These are phyloP conservation scores for Populus euphratica DNA, from an alignment of 345 rosid genomes.

Conservation along the genomic window DNA sequence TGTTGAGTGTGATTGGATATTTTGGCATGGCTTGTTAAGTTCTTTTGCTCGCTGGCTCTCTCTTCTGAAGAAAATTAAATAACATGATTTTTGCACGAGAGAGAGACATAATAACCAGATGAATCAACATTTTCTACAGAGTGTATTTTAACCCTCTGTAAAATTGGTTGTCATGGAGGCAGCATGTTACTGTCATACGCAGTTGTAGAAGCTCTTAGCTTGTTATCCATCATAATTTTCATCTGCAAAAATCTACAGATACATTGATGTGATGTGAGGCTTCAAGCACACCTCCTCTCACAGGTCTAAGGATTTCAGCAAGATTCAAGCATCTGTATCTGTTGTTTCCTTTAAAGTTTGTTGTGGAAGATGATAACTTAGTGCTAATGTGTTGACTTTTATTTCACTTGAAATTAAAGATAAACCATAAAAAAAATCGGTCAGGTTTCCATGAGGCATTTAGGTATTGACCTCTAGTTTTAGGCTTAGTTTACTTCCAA, in stretches of 20 bases:
- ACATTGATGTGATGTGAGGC: not conserved
- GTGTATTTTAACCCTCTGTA: not conserved
- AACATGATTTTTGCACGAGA: not conserved
- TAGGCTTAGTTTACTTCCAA: conserved; percentile 3
- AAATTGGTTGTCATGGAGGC: not conserved
- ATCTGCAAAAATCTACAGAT: not conserved
- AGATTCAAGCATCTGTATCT: conserved; percentile 1
- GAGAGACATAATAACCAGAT: not conserved
- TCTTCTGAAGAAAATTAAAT: not conserved
- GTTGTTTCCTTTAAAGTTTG: not conserved
- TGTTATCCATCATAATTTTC: conserved; percentile 9
- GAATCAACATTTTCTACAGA: not conserved
- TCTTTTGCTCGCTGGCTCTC: not conserved
- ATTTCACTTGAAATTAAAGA: not conserved
- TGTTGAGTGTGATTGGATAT: conserved; percentile 11
- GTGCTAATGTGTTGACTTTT: not conserved
- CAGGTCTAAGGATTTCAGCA: conserved; percentile 1
- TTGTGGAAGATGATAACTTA: conserved; percentile 3
- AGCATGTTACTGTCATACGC: not conserved
- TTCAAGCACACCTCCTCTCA: not conserved
- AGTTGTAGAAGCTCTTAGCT: not conserved
- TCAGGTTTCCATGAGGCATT: not conserved
- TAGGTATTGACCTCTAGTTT: not conserved
- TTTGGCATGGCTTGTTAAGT: conserved; percentile 9
- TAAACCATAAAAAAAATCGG: not conserved